Evolutionary conservation across 2,329 filamentous ascomycete species (phyloP).

Genomic region (Calonectria pteridis): DNA sequence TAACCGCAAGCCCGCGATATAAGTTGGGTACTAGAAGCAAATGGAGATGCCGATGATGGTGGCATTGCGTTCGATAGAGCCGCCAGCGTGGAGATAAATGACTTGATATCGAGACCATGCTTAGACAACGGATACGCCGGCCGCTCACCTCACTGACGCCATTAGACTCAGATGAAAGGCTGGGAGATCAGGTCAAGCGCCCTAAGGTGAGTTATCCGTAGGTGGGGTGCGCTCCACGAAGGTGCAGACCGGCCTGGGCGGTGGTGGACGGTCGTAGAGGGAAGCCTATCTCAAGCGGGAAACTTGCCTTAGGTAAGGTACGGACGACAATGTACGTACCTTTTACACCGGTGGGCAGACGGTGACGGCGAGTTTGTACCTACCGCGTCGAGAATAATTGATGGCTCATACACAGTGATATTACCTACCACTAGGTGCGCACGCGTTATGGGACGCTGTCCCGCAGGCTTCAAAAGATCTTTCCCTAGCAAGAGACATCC

Average conservation of each 20-base stretch:
- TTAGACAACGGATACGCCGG: neutral
- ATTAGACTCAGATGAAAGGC: neutral
- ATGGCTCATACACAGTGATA: constrained; percentile 7
- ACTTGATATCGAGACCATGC: constrained; percentile 2
- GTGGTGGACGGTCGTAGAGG: neutral
- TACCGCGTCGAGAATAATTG: neutral
- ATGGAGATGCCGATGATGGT: constrained; percentile 6
- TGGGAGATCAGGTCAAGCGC: constrained; percentile 7
- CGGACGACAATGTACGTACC: constrained; percentile 1
- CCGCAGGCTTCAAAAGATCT: constrained; percentile 6
- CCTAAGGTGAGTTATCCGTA: constrained; percentile 11
- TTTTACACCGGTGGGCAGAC: constrained; percentile 12
- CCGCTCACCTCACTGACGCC: neutral
- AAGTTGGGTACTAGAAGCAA: constrained; percentile 11
- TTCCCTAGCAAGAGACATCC: neutral
- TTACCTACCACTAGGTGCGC: constrained; percentile 8
- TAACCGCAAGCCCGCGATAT: neutral
- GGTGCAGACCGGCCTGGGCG: constrained; percentile 9
- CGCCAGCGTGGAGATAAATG: constrained; percentile 2
- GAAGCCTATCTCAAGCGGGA: constrained; percentile 4
- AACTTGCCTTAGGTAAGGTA: constrained; percentile 8
- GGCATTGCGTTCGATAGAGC: constrained; percentile 7
- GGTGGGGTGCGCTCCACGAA: constrained; percentile 3
- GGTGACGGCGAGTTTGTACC: neutral
- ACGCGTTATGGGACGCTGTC: constrained; percentile 4